These are phyloP conservation scores for Leccinum pachyderme DNA, from an alignment of 1,284 basidiomycete species.

Conservation along the genomic window DNA sequence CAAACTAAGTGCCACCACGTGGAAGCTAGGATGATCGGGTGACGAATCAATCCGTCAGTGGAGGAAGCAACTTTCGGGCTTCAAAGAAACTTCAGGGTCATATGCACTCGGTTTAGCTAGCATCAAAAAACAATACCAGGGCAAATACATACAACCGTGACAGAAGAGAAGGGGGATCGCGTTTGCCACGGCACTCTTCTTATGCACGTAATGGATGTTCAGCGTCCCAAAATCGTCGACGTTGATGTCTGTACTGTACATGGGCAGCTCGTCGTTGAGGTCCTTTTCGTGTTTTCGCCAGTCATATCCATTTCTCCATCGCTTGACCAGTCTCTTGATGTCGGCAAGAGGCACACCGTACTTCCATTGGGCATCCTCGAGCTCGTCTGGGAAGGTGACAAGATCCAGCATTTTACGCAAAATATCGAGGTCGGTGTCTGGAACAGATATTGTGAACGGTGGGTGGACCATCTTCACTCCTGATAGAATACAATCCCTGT, in stretches of 20 bases:
- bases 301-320: slow-evolving; percentile 43
- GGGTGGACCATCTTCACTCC: slow-evolving; percentile 11
- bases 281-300: slow-evolving; percentile 42
- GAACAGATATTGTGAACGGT: slow-evolving; percentile 32
- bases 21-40: slow-evolving; percentile 51
- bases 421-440: slow-evolving; percentile 31
- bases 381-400: slow-evolving; percentile 41
- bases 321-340: slow-evolving; percentile 36
- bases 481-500: not conserved
- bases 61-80: slow-evolving; percentile 50
- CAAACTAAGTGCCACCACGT: slow-evolving; percentile 54
- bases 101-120: slow-evolving; percentile 19
- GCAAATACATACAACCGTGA: slow-evolving; percentile 42
- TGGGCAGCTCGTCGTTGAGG: slow-evolving; percentile 42
- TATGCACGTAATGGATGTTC: slow-evolving; percentile 45
- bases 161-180: slow-evolving; percentile 47
- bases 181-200: slow-evolving; percentile 33
- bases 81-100: slow-evolving; percentile 64
- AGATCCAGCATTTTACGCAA: slow-evolving; percentile 37
- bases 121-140: not conserved
- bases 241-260: slow-evolving; percentile 42
- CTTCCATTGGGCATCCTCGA: slow-evolving; percentile 37
- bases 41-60: slow-evolving; percentile 43
- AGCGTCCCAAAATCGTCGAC: slow-evolving; percentile 38
- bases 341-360: slow-evolving; percentile 43